Percentiles rank a stretch among this genome's conserved stretches.
Evolutionary conservation across 163 green algal genomes (phyloP).

Genomic region (Scenedesmus sp.): DNA sequence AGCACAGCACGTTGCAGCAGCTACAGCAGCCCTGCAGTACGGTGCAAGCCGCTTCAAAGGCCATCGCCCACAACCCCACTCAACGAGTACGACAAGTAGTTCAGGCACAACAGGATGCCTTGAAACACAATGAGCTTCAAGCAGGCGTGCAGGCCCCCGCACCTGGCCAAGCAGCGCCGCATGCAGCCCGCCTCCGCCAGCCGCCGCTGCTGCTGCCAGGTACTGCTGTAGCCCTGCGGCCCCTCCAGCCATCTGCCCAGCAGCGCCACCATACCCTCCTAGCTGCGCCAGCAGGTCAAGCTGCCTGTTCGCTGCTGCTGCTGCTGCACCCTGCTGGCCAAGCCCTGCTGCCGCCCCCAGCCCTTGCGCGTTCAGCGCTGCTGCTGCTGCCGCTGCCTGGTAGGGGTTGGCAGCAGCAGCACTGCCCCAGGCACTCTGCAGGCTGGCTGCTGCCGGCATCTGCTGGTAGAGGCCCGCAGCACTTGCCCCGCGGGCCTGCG

Average conservation of each 20-base stretch:
- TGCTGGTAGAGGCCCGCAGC: constrained; percentile 10
- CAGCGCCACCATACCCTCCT: constrained; percentile 5
- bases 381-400: constrained; percentile 26
- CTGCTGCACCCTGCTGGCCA: not conserved
- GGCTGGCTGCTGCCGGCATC: not conserved
- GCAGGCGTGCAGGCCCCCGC: not conserved
- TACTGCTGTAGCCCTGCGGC: constrained; percentile 10
- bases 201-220: not conserved
- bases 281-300: not conserved
- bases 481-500: not conserved
- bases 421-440: not conserved
- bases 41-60: too few species aligned
- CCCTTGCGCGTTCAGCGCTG: not conserved
- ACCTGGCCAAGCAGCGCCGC: constrained; percentile 24
- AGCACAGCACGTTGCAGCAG: not conserved
- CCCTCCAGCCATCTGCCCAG: not conserved
- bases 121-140: not conserved
- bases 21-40: too few species aligned
- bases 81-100: too few species aligned
- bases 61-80: too few species aligned
- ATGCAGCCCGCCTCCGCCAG: not conserved
- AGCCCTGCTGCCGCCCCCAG: not conserved
- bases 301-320: constrained; percentile 13
- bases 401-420: constrained; percentile 1
- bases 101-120: too few species aligned